These are phyloP conservation scores for Penicillium brevicompactum DNA, from an alignment of 2,329 filamentous ascomycete genomes.

Conservation along the genomic window DNA sequence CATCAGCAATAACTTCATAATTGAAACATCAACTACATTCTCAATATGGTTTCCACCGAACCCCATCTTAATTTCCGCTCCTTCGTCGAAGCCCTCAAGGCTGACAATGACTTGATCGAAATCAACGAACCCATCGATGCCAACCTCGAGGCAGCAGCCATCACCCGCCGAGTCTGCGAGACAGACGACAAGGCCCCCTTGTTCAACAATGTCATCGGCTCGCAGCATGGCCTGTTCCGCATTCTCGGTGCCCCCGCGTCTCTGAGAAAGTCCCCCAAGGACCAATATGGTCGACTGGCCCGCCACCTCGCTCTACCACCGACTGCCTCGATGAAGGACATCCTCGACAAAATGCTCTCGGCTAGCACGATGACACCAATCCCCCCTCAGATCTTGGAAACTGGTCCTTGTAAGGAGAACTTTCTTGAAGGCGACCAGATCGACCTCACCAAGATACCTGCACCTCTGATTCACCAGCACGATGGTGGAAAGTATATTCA, in stretches of 20 bases:
- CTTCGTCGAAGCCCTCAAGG: slow-evolving; percentile 48
- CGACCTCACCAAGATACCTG: slow-evolving; percentile 47
- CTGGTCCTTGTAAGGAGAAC: slow-evolving; percentile 50
- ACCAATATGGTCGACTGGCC: slow-evolving; percentile 26
- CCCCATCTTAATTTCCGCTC: slow-evolving; percentile 47
- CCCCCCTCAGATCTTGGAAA: slow-evolving; percentile 26
- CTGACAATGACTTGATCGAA: slow-evolving; percentile 50
- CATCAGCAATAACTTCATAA: not conserved
- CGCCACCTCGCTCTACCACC: slow-evolving; percentile 2
- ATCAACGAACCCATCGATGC: slow-evolving; percentile 47
- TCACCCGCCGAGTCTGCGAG: slow-evolving; percentile 51
- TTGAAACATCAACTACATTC: not conserved
- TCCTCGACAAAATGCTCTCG: slow-evolving; percentile 8
- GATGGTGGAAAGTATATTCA: slow-evolving; percentile 57
- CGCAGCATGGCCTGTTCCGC: slow-evolving; percentile 49
- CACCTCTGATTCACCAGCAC: slow-evolving; percentile 45
- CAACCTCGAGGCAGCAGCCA: slow-evolving; percentile 51
- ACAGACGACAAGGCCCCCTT: slow-evolving; percentile 52
- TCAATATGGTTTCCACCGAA: slow-evolving; percentile 11
- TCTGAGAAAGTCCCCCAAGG: slow-evolving; percentile 32
- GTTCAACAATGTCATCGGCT: slow-evolving; percentile 55
- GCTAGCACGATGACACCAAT: not conserved
- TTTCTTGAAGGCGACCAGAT: slow-evolving; percentile 42
- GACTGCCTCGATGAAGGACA: slow-evolving; percentile 16
- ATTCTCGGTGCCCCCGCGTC: slow-evolving; percentile 51